Evolutionary conservation across 2,329 filamentous ascomycete genomes (phyloP), one percentile per base, ranked within the genome.

Genomic region (Talaromyces atroroseus): DNA sequence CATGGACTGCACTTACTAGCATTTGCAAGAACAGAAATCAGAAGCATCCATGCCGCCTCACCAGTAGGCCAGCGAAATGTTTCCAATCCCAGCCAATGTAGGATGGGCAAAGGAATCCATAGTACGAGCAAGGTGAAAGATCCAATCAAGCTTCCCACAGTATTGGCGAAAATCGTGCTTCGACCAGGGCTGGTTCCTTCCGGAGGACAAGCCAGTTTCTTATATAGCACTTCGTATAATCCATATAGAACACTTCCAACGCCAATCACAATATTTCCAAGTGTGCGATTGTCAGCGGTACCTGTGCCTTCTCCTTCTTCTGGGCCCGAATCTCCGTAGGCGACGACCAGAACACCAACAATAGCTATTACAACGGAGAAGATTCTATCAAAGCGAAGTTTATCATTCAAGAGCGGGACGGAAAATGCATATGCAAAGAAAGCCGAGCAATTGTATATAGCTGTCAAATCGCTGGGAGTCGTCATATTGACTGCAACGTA

Each of bases 381-480:
- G 26, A 91, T 86, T 77, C 99, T 99, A 74, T 90, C 90, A 38
- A 87, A 75, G 21, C 90, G 85, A 12, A 96, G 75, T 62, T 88
- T 90, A 72, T 99, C 94, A 57, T 89, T 85, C 2, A 99, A 79
- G 18, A 99, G 75, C 1, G 92, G 91, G 46, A 99, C 91, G 47
- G 89, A 95, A 70, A 99, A 99, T 12, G 90, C 92, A 69, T 99
- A 99, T 49, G 94, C 94, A 71, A 99, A 99, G 75, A 99, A 99
- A 58, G 94, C 92, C 53, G 90, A 95, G 79, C 94, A 99, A 76
- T 99, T 99, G 81, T 99, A 99, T 65, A 99, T 99, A 54, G 94
- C 94, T 0, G 94, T 99, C 65, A 99, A 76, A 72, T 99, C 94
- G 62, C 88, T 91, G 2, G 94, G 88, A 3, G 89, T 96, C 1